Evolutionary conservation across 768 basidiomycete species (phyloP).

Genomic region (Tylopilus rubrobrunneus): DNA sequence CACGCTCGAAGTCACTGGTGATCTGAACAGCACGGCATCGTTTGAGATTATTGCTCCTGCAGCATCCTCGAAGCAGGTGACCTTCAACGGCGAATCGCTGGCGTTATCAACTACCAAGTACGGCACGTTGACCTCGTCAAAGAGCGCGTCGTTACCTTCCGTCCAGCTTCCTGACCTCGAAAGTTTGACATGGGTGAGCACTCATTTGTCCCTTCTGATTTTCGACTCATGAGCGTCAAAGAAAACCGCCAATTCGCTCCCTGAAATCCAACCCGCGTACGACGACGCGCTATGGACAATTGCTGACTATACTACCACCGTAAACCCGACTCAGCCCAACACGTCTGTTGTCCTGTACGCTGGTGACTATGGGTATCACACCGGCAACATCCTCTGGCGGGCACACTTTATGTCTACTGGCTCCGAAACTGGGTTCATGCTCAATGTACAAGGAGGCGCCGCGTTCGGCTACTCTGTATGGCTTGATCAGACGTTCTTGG

Average conservation of each 20-base stretch:
- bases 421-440: conserved; percentile 40
- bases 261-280: conserved; percentile 39
- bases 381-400: conserved; percentile 50
- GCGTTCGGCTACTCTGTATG: conserved; percentile 51
- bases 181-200: conserved; percentile 16
- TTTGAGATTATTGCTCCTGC: conserved; percentile 48
- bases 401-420: conserved; percentile 48
- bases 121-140: conserved; percentile 35
- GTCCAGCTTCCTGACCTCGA: conserved; percentile 20
- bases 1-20: conserved; percentile 41
- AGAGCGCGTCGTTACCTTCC: conserved; percentile 7
- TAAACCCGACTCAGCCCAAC: conserved; percentile 36
- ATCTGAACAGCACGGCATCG: conserved; percentile 39
- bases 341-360: conserved; percentile 45
- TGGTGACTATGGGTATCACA: conserved; percentile 50
- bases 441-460: conserved; percentile 40
- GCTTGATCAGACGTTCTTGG: conserved; percentile 45
- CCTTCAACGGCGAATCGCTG: conserved; percentile 41
- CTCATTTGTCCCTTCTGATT: not conserved
- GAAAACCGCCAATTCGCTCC: conserved; percentile 24
- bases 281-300: conserved; percentile 42
- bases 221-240: conserved; percentile 7
- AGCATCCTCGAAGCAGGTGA: conserved; percentile 35
- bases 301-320: conserved; percentile 38
- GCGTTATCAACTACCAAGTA: conserved; percentile 36